Evolutionary conservation across 768 basidiomycete genomes (phyloP).

Genomic region (Tricholoma terreum): DNA sequence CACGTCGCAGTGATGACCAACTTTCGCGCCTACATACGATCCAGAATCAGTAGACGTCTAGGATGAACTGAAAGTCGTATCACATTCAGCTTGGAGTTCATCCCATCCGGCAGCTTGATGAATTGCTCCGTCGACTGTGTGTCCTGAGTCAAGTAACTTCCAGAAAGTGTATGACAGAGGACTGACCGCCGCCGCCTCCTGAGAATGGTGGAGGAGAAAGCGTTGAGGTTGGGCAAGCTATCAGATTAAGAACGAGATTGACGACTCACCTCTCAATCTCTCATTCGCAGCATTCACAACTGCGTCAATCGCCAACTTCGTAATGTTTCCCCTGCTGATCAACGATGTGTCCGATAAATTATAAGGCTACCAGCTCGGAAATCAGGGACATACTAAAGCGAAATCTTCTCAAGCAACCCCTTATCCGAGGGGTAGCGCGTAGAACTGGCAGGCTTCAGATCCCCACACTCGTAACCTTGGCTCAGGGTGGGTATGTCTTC

Average conservation of each 20-base stretch:
- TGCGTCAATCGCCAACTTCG: conserved; percentile 61
- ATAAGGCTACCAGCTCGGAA: not conserved
- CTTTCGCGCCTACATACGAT: conserved; percentile 45
- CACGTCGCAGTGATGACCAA: conserved; percentile 60
- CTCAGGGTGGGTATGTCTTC: not conserved
- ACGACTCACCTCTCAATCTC: conserved; percentile 56
- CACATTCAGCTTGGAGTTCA: conserved; percentile 64
- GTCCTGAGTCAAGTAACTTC: not conserved
- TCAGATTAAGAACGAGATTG: not conserved
- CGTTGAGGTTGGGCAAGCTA: not conserved
- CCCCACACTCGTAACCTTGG: not conserved
- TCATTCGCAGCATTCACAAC: conserved; percentile 85
- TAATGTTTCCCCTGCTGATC: conserved; percentile 53
- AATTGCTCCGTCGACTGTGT: conserved; percentile 77
- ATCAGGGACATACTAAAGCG: not conserved
- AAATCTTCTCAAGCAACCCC: not conserved
- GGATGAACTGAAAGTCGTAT: conserved; percentile 13
- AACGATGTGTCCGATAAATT: not conserved
- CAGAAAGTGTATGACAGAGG: not conserved
- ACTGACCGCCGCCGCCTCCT: conserved; percentile 79
- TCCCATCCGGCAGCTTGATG: conserved; percentile 69
- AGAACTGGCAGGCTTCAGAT: not conserved
- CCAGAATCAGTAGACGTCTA: conserved; percentile 1
- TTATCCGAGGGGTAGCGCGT: not conserved
- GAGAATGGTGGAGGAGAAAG: conserved; percentile 1